Evolutionary conservation across 352 stramenopile genomes (phyloP), one percentile per base, ranked within the genome.

Genomic region (Thalassiosira hispida): DNA sequence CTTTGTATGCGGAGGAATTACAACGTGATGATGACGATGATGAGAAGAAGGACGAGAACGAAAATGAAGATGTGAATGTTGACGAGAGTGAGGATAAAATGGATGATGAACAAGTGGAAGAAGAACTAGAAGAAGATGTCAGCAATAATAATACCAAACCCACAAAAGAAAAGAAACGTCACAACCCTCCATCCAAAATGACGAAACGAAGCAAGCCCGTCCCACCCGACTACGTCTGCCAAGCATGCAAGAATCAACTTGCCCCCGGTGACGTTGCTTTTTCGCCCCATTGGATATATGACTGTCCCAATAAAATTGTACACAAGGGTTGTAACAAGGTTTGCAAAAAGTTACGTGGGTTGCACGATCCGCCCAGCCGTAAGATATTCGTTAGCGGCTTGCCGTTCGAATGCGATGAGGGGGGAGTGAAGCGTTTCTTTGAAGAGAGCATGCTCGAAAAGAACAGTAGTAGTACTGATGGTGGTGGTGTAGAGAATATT

Each of bases 321-420:
- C 66, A 89, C 16, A 44, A 27, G 9, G 89, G 89, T 62, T 90
- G 68, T 14, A 94, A 94, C 65, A 27, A 81, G 5, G 63, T 91
- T 35, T 31, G 61, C 2, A 92, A 92, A 59, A 86, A 85, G 55
- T 49, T 83, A 7, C 62, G 80, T 27, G 86, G 86, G 2, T 38
- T 92, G 5, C 53, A 90, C 65, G 79, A 92, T 69, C 89, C 89
- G 9, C 62, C 86, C 53, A 59, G 63, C 4, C 66, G 64, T n/a
- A 94, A 94, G 66, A 79, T 94, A 0, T 94, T 94, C 72, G 87
- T 94, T 0, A 84, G 76, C 0, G 89, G 89, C 11, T 74, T 94
- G 20, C 87, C 87, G 0, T 94, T 94, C 76, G 81, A 90, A 60
- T 76, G 73, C 12, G 90, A 84, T 29, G 52, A 74, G n/a, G 79